Conservation (phyloP, 345 rosid genomes). For the Chamaenerion angustifolium region DNA sequence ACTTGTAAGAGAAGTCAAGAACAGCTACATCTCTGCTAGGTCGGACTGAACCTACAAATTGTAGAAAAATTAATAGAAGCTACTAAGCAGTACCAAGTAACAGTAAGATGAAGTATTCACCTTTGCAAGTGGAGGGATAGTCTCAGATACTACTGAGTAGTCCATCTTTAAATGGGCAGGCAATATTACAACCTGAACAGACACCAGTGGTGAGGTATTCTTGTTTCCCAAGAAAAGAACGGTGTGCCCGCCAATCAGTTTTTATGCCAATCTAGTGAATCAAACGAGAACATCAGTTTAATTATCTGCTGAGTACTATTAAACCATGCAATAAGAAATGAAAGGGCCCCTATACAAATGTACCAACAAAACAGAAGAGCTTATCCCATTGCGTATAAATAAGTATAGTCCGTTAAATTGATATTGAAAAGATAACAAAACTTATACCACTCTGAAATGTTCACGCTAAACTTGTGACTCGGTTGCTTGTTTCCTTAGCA, state of each 20-base stretch:
- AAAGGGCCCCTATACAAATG: too few species aligned
- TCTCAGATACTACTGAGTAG: constrained; percentile 82
- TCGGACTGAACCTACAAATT: constrained; percentile 63
- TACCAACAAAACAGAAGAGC: too few species aligned
- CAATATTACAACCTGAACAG: constrained; percentile 70
- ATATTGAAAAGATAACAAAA: too few species aligned
- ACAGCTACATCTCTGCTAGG: constrained; percentile 97
- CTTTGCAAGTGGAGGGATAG: constrained; percentile 99
- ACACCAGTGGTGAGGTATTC: constrained; percentile 64
- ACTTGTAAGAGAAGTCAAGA: constrained; percentile 90
- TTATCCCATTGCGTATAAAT: too few species aligned
- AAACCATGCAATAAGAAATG: too few species aligned
- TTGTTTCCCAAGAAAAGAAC: constrained; percentile 97
- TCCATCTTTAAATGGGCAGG: constrained; percentile 81
- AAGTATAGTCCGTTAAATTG: too few species aligned
- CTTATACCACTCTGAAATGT: too few species aligned
- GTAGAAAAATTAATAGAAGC: too few species aligned
- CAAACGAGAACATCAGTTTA: not conserved
- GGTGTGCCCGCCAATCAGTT: constrained; percentile 93
- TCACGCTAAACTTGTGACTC: too few species aligned
- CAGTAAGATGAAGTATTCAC: constrained; percentile 18
- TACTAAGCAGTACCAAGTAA: too few species aligned
- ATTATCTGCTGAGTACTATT: too few species aligned
- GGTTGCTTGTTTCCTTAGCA: too few species aligned
- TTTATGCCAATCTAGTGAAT: constrained; percentile 89